A percentile compares a stretch with the other conserved stretches of the same genome.
phyloP scores from a whole-genome alignment of 2,329 filamentous ascomycete genomes.

The Ophiognomonia clavigignenti-juglandacearum region DNA sequence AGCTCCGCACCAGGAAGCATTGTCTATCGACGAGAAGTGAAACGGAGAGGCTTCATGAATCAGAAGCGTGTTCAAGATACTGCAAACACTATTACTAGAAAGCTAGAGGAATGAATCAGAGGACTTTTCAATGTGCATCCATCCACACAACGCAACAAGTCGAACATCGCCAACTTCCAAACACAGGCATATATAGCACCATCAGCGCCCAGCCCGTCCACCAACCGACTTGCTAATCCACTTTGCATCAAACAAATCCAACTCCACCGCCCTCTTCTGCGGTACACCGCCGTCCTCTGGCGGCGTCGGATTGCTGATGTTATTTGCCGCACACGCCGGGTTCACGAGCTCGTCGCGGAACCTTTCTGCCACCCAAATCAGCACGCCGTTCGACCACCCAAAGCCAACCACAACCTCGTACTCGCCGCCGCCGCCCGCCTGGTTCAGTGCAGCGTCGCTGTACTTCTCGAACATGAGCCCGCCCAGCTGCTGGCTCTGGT shows the following conservation, averaged over 20 bases:
- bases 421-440: slow-evolving; percentile 60
- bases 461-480: slow-evolving; percentile 72
- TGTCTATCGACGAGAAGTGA: too few species aligned
- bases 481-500: slow-evolving; percentile 34
- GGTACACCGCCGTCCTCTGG: slow-evolving; percentile 19
- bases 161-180: too few species aligned
- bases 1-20: too few species aligned
- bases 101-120: too few species aligned
- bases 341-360: slow-evolving; percentile 51
- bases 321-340: slow-evolving; percentile 50
- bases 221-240: slow-evolving; percentile 30
- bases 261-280: slow-evolving; percentile 37
- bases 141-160: too few species aligned
- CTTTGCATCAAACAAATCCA: slow-evolving; percentile 39
- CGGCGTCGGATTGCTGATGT: slow-evolving; percentile 30
- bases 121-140: too few species aligned
- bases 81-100: too few species aligned
- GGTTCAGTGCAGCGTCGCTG: slow-evolving; percentile 53
- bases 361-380: slow-evolving; percentile 61
- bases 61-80: too few species aligned
- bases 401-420: slow-evolving; percentile 67
- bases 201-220: slow-evolving; percentile 2
- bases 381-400: slow-evolving; percentile 65
- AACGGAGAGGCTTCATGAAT: too few species aligned
- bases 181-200: neutral